Percentiles rank a stretch among this genome's conserved stretches.
phyloP scores from a whole-genome alignment of 1,139 yeast genomes.

The Yamadazyma dendronema region DNA sequence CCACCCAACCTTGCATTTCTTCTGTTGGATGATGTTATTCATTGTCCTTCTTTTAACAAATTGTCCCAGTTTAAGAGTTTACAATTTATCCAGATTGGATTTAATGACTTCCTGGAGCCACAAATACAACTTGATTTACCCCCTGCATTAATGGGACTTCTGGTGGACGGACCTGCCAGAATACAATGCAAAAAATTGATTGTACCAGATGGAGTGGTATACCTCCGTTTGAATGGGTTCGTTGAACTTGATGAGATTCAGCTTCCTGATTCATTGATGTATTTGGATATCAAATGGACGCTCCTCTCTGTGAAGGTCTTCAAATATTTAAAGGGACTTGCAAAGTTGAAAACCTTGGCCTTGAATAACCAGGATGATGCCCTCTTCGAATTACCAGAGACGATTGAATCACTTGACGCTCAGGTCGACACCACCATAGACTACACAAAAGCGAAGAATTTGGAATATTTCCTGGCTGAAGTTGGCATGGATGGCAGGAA shows the following conservation, averaged over 20 bases:
- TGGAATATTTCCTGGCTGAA: too few species aligned
- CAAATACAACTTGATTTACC: neutral
- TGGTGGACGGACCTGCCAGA: neutral
- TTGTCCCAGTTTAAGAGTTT: neutral
- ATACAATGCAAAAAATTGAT: neutral
- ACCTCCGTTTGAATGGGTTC: neutral
- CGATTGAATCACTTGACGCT: neutral
- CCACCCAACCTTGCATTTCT: neutral
- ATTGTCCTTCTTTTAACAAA: neutral
- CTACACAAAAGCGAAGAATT: neutral
- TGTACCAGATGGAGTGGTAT: neutral
- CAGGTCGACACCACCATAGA: neutral
- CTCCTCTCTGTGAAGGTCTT: neutral
- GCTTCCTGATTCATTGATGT: conserved; percentile 1
- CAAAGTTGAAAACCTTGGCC: neutral
- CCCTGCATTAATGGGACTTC: neutral
- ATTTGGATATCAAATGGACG: neutral
- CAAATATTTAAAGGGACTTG: neutral
- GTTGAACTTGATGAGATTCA: neutral
- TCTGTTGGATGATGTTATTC: neutral
- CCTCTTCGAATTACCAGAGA: neutral
- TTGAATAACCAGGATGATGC: neutral
- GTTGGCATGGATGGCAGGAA: too few species aligned
- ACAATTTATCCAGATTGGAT: neutral
- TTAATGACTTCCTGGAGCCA: neutral